A percentile compares a stretch with the other conserved stretches of the same genome.
phyloP scores from a whole-genome alignment of 1,284 basidiomycete species.

The Puccinia novopanici region DNA sequence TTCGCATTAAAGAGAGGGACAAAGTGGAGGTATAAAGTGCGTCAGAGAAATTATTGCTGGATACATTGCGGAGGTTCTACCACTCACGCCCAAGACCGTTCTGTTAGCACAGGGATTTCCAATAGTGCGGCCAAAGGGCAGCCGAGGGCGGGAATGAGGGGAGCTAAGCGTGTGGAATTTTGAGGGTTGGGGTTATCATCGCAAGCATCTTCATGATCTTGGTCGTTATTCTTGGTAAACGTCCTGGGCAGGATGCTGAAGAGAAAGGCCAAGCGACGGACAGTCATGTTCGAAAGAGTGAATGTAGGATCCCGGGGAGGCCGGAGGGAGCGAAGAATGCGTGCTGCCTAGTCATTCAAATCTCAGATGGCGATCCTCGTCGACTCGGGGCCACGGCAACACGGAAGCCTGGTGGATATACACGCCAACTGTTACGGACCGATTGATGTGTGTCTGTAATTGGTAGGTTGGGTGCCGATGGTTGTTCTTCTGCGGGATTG shows the following conservation, averaged over 20 bases:
- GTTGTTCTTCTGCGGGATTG: too few relatives aligned
- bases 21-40: neutral
- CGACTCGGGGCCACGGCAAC: neutral
- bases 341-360: conserved; percentile 15
- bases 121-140: conserved; percentile 34
- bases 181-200: neutral
- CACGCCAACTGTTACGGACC: too few relatives aligned
- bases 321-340: neutral
- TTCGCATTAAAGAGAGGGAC: neutral
- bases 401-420: neutral
- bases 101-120: conserved; percentile 38
- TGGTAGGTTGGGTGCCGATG: too few relatives aligned
- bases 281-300: neutral
- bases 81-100: conserved; percentile 27
- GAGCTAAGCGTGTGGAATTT: conserved; percentile 20
- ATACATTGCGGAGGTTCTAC: neutral
- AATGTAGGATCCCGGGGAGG: neutral
- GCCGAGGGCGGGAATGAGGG: conserved; percentile 32
- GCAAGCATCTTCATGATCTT: neutral
- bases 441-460: too few relatives aligned
- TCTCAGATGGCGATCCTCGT: neutral
- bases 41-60: neutral
- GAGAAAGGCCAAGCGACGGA: neutral
- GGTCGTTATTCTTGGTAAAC: neutral
- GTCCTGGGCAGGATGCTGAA: neutral